Evolutionary conservation across 306 rosid genomes (phyloP).

Genomic region (Acacia melanoxylon): DNA sequence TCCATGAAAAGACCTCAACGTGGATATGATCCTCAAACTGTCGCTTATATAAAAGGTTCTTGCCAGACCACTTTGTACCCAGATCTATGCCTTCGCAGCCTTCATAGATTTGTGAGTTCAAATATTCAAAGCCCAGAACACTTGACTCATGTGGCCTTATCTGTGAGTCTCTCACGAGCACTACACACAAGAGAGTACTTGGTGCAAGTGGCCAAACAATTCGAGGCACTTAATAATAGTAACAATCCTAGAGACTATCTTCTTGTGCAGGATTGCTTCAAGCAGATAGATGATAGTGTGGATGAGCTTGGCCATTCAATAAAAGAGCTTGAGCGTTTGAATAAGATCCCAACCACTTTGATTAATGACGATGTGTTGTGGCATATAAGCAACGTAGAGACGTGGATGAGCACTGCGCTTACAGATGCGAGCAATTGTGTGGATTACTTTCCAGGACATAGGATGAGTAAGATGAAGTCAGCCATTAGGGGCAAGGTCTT

Average conservation of each 20-base stretch:
- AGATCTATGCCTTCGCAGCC: constrained; percentile 34
- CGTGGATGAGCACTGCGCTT: constrained; percentile 48
- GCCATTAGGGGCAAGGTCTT: constrained; percentile 37
- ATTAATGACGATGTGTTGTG: constrained; percentile 23
- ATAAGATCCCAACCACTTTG: too few species aligned
- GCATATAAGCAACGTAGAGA: constrained; percentile 48
- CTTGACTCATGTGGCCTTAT: constrained; percentile 38
- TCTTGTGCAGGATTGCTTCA: too few species aligned
- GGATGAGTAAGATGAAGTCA: constrained; percentile 45
- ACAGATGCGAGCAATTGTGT: constrained; percentile 45
- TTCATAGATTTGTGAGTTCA: constrained; percentile 28
- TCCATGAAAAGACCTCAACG: neutral
- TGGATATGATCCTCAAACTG: neutral
- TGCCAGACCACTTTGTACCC: constrained; percentile 44
- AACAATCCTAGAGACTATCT: too few species aligned
- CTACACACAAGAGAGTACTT: constrained; percentile 34
- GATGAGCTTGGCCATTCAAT: too few species aligned
- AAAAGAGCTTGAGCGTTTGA: too few species aligned
- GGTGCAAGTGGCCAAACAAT: constrained; percentile 24
- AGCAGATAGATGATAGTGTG: too few species aligned
- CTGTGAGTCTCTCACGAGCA: constrained; percentile 40
- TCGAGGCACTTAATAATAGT: neutral
- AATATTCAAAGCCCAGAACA: constrained; percentile 32
- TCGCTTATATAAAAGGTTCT: constrained; percentile 26
- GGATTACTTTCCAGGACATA: constrained; percentile 30